phyloP scores from a whole-genome alignment of 169 alveolate genomes.

The Eimeria acervulina region DNA sequence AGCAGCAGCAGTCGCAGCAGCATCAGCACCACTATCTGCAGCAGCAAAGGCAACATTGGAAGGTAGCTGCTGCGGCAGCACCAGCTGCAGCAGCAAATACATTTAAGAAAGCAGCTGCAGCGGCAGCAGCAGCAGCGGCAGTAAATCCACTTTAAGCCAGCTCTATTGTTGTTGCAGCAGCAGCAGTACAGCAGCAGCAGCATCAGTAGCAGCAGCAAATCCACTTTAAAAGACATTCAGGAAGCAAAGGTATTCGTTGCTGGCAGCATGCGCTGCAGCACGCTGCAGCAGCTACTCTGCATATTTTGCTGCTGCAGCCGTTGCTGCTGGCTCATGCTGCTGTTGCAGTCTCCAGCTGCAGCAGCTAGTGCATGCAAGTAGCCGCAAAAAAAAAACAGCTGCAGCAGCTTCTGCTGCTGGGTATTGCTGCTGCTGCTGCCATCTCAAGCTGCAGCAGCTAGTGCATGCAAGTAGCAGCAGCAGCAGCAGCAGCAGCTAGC shows the following conservation, averaged over 20 bases:
- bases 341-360: neutral
- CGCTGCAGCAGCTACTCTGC: neutral
- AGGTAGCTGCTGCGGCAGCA: too few species aligned
- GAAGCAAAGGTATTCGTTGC: neutral
- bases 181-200: neutral
- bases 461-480: too few species aligned
- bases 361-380: neutral
- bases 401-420: neutral
- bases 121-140: too few species aligned
- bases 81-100: too few species aligned
- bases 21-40: neutral
- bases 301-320: neutral
- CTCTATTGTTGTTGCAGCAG: neutral
- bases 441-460: neutral
- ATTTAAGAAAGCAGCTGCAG: too few species aligned
- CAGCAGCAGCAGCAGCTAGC: slow-evolving; percentile 22
- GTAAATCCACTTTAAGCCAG: too few species aligned
- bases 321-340: slow-evolving; percentile 11
- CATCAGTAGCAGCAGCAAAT: too few species aligned
- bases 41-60: neutral
- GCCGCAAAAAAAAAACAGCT: too few species aligned
- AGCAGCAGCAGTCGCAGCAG: neutral
- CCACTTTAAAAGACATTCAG: neutral
- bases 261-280: neutral
- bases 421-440: neutral